Evolutionary conservation across 1,284 basidiomycete genomes (phyloP), one percentile per base, ranked within the genome.

Genomic region (Paramarasmius palmivorus): DNA sequence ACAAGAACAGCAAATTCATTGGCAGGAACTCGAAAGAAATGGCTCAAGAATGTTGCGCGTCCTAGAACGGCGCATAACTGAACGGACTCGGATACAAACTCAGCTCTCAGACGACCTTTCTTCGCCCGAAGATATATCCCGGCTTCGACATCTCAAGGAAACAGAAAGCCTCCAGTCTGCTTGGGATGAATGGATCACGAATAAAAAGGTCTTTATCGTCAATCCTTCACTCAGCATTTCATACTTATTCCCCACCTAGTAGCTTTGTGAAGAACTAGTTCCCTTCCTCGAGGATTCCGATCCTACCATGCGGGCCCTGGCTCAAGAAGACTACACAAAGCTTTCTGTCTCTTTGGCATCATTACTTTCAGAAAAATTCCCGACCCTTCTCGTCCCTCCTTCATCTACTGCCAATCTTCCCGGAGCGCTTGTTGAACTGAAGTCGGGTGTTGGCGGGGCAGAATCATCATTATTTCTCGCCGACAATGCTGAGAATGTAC

Each of bases 371-470:
- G 63, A 70, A 0, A 82, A 77, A 0, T 84, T 98, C 57, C 88
- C 92, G 0, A 56, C 77, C 0, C 75, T 92, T 4, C 81, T 98
- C 52, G 76, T 94, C 0, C 92, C 92, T 0, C 73, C 83, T 0
- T 87, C 90, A 0, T 63, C 78, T 6, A 89, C 91, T 0, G 71
- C 77, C 0, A 67, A 81, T 1, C 73, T 93, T 5, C 90, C 90
- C 2, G 44, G 44, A 14, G 91, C 92, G 0, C 77, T 98, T 52
- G 73, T 99, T 53, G 96, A 98, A 61, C 74, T 99, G 32, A 95
- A 96, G 62, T 85, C 93, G 0, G 97, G 95, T 2, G 93, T 96
- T 0, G 97, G 96, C 0, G 96, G 96, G 0, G 86, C 88, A 3
- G 96, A 99, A 70, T 81, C 95, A 0, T 84, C 84, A 4, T 75